Evolutionary conservation across 805 yeast species (phyloP).

Genomic region (Ogataea minuta): DNA sequence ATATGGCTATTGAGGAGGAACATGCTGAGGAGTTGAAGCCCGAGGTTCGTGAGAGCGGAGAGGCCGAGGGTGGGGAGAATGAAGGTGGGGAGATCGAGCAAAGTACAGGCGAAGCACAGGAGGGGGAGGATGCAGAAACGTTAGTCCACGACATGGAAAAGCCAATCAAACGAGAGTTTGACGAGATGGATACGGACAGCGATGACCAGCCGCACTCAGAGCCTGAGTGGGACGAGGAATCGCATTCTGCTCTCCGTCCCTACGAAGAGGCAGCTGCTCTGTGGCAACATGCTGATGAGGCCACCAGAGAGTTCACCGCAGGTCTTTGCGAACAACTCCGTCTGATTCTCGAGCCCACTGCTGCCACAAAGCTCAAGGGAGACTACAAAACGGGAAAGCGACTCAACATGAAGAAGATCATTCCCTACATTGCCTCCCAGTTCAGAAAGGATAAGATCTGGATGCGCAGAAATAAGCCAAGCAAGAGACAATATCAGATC

Average conservation of each 20-base stretch:
- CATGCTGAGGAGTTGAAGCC: slow-evolving; percentile 35
- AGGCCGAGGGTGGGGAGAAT: slow-evolving; percentile 31
- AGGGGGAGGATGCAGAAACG: slow-evolving; percentile 9
- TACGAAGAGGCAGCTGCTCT: slow-evolving; percentile 66
- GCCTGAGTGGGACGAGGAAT: slow-evolving; percentile 11
- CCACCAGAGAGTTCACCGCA: slow-evolving; percentile 86
- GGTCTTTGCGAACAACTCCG: slow-evolving; percentile 90
- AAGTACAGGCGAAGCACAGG: slow-evolving; percentile 18
- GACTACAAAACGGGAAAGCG: slow-evolving; percentile 97
- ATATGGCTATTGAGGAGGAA: slow-evolving; percentile 74
- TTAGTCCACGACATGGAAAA: slow-evolving; percentile 16
- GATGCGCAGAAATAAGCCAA: slow-evolving; percentile 96
- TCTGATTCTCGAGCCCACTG: slow-evolving; percentile 89
- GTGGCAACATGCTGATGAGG: slow-evolving; percentile 80
- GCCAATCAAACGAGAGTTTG: slow-evolving; percentile 39
- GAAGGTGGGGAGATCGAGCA: slow-evolving; percentile 29
- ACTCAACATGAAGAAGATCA: slow-evolving; percentile 94
- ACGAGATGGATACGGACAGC: slow-evolving; percentile 38
- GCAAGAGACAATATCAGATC: slow-evolving; percentile 94
- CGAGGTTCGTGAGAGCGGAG: slow-evolving; percentile 25
- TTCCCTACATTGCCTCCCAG: slow-evolving; percentile 96
- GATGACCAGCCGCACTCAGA: slow-evolving; percentile 32
- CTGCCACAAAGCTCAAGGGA: slow-evolving; percentile 92
- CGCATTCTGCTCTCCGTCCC: slow-evolving; percentile 25
- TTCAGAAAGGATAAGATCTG: slow-evolving; percentile 97